A percentile compares a stretch with the other conserved stretches of the same genome.
Evolutionary conservation across 106 monocot genomes (phyloP).

Genomic region (Dendrobium nobile): DNA sequence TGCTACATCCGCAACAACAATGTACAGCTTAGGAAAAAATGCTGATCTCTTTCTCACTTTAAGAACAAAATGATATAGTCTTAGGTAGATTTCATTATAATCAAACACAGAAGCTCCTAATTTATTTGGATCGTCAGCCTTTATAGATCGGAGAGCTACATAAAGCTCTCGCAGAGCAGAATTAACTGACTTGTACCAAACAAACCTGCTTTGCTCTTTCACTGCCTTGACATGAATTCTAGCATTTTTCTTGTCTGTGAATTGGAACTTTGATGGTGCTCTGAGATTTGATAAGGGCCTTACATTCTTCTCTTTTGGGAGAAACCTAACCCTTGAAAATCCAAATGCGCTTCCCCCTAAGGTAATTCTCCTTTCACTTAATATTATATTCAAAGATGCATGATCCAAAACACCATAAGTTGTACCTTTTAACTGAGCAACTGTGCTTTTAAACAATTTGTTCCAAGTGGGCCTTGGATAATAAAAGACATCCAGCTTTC

Average conservation of each 20-base stretch:
- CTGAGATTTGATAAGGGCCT: constrained; percentile 65
- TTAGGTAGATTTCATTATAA: constrained; percentile 71
- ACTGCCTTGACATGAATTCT: not conserved
- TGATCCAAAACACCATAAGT: constrained; percentile 35
- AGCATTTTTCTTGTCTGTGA: constrained; percentile 1
- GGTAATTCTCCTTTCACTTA: constrained; percentile 23
- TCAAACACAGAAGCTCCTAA: constrained; percentile 88
- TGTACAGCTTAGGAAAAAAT: constrained; percentile 43
- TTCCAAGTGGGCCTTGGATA: constrained; percentile 71
- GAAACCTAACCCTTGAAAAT: constrained; percentile 78
- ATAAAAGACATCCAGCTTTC: constrained; percentile 61
- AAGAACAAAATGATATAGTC: constrained; percentile 38
- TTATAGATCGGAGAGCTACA: constrained; percentile 50
- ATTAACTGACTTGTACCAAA: constrained; percentile 46
- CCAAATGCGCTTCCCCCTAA: constrained; percentile 41
- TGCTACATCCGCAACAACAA: constrained; percentile 83
- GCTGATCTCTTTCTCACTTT: constrained; percentile 19
- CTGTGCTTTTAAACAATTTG: constrained; percentile 22
- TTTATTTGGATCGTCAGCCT: constrained; percentile 38
- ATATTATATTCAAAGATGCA: constrained; percentile 11
- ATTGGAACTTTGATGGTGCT: constrained; percentile 29
- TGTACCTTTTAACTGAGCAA: constrained; percentile 25
- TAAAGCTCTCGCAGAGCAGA: constrained; percentile 49
- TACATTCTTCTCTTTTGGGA: constrained; percentile 60
- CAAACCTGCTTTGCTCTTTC: constrained; percentile 6